Evolutionary conservation across 164 flowering plant species (phyloP).

Genomic region (Malania oleifera): DNA sequence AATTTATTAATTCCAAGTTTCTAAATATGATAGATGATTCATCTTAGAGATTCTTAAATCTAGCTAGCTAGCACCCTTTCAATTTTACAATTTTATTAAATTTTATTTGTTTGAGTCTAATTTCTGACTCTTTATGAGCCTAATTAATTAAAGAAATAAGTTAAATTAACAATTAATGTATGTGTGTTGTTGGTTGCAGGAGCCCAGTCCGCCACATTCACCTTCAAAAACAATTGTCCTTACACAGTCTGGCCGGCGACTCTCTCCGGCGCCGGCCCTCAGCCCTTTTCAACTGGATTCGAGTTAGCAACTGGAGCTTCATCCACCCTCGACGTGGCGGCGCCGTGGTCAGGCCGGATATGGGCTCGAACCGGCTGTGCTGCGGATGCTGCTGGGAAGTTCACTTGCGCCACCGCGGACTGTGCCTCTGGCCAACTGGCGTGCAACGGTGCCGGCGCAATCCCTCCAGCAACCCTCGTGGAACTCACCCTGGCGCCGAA

Average conservation of each 20-base stretch:
- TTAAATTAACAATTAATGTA: too few species aligned
- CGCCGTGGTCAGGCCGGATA: background rate
- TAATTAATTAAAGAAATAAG: too few species aligned
- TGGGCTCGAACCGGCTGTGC: constrained; percentile 2
- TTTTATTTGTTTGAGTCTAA: too few species aligned
- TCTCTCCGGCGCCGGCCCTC: background rate
- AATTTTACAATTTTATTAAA: too few species aligned
- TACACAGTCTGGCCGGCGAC: background rate
- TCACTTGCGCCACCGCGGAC: background rate
- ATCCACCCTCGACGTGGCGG: background rate
- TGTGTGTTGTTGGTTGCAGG: too few species aligned
- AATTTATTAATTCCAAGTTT: too few species aligned
- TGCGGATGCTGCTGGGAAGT: background rate
- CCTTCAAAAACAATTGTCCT: background rate
- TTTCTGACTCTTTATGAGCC: too few species aligned
- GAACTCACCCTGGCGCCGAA: too few species aligned
- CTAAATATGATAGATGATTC: too few species aligned
- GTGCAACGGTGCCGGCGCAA: background rate
- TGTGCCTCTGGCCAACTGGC: background rate
- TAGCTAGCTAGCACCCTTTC: too few species aligned
- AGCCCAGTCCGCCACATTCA: background rate
- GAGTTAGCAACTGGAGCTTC: background rate
- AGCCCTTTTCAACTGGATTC: background rate
- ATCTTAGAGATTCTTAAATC: too few species aligned
- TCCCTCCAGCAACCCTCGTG: too few species aligned